A percentile compares a stretch with the other conserved stretches of the same genome.
phyloP scores from a whole-genome alignment of 352 stramenopile species.

The Phytophthora rubi region DNA sequence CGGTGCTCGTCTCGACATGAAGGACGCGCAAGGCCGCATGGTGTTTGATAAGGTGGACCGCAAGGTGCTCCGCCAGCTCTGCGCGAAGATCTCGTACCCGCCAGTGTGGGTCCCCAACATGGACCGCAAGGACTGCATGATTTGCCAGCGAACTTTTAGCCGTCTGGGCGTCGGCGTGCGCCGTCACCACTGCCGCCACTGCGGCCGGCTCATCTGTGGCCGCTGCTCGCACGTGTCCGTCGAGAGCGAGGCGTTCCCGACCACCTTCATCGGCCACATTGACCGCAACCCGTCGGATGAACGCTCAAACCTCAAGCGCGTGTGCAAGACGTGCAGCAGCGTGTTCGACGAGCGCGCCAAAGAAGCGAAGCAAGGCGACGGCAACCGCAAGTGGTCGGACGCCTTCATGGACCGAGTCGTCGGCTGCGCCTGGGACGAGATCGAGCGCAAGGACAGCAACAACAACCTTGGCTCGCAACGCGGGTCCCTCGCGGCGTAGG shows the following conservation, averaged over 20 bases:
- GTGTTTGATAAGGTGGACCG: conserved; percentile 87
- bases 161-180: conserved; percentile 65
- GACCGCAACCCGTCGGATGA: conserved; percentile 50
- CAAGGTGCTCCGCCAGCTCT: conserved; percentile 74
- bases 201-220: conserved; percentile 79
- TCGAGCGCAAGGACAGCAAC: conserved; percentile 45
- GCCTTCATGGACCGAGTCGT: conserved; percentile 71
- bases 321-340: conserved; percentile 77
- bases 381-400: conserved; percentile 56
- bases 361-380: conserved; percentile 32
- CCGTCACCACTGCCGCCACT: conserved; percentile 89
- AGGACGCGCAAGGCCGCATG: conserved; percentile 79
- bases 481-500: conserved; percentile 44
- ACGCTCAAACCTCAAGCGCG: conserved; percentile 60
- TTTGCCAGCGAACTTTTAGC: conserved; percentile 79
- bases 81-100: conserved; percentile 77
- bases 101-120: conserved; percentile 84
- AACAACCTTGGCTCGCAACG: conserved; percentile 34
- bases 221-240: conserved; percentile 80
- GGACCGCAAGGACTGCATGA: conserved; percentile 80
- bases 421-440: conserved; percentile 68
- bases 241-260: conserved; percentile 73
- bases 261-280: conserved; percentile 58
- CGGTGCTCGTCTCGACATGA: conserved; percentile 75
- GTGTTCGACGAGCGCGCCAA: conserved; percentile 79